Evolutionary conservation across 1,284 basidiomycete species (phyloP), one percentile per base, ranked within the genome.

Genomic region (Vanrija sp.): DNA sequence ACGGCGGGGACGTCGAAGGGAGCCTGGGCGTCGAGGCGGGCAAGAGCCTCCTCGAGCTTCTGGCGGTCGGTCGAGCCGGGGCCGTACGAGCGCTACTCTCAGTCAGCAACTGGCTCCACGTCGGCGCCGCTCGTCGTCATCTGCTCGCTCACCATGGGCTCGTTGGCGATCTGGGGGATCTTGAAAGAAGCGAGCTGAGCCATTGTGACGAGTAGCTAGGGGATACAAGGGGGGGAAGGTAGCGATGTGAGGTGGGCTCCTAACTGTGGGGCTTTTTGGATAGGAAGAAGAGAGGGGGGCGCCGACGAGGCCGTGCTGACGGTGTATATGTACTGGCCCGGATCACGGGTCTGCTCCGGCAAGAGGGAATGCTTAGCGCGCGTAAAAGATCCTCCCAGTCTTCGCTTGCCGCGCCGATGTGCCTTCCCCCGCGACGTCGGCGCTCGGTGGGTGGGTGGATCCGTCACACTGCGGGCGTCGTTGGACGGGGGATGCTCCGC

Each of bases 1-100:
- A 98, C 81, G 68, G 88, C 88, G 20, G 95, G 95, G 1, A 98
- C 88, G 68, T 96, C 88, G 72, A 91, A 90, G 4, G 93, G 93
- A 4, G 87, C 80, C 61, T 86, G 79, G 60, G 86, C 82, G 71
- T 89, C 81, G 85, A 98, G 88, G 78, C 90, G 81, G 35, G 78
- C 75, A 63, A 98, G 73, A 12, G 89, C 89, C 41, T 82, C 84
- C 68, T 88, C 79, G 49, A 98, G 80, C 19, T 80, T 86, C 44
- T 78, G 77, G 53, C 96, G 84, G 74, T 98, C 93, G 8, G 82
- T 72, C 2, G 91, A 89, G 57, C 86, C 89, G 42, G 85, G 83
- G 12, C 83, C 84, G 79, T 97, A 98, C 60, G 82, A 77, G 69
- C 79, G 69, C 78, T 78, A 51, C 6, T 6, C 41, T 18, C 31